These are phyloP conservation scores for Sclerospora graminicola DNA, from an alignment of 352 stramenopile genomes.

Conservation along the genomic window DNA sequence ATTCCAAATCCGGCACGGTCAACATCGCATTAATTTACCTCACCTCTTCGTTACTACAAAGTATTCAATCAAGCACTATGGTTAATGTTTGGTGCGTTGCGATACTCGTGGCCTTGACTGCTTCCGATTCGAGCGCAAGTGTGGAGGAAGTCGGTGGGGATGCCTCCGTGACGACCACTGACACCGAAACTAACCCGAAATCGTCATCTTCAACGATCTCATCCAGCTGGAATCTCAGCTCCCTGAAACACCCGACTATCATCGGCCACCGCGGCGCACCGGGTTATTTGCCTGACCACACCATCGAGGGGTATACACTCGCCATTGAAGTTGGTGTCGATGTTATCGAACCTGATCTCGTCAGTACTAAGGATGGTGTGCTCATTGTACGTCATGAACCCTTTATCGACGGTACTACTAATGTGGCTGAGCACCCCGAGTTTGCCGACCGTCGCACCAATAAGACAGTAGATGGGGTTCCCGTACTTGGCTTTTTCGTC, in stretches of 20 bases:
- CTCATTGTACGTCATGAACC: constrained; percentile 82
- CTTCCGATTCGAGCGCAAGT: background rate
- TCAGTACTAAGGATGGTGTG: constrained; percentile 74
- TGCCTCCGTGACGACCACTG: no score
- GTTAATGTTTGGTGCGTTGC: constrained; percentile 1
- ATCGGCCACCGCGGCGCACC: constrained; percentile 81
- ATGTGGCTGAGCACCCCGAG: constrained; percentile 69
- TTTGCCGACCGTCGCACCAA: constrained; percentile 56
- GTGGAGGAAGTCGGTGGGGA: background rate
- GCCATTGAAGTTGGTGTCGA: constrained; percentile 85
- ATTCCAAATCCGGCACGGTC: no score
- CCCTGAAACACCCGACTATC: constrained; percentile 44
- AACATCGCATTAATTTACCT: no score
- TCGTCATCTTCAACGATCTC: constrained; percentile 9
- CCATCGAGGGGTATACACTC: constrained; percentile 81
- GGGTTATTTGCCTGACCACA: constrained; percentile 87
- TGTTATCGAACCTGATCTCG: constrained; percentile 89
- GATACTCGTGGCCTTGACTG: background rate
- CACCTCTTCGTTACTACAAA: no score
- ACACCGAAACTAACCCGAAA: background rate
- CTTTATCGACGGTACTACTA: constrained; percentile 85
- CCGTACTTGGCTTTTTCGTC: constrained; percentile 72
- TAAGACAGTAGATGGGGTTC: constrained; percentile 43
- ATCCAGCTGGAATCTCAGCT: constrained; percentile 15
- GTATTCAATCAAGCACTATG: background rate